Conservation (phyloP, 345 rosid species). For the Populus alba region DNA sequence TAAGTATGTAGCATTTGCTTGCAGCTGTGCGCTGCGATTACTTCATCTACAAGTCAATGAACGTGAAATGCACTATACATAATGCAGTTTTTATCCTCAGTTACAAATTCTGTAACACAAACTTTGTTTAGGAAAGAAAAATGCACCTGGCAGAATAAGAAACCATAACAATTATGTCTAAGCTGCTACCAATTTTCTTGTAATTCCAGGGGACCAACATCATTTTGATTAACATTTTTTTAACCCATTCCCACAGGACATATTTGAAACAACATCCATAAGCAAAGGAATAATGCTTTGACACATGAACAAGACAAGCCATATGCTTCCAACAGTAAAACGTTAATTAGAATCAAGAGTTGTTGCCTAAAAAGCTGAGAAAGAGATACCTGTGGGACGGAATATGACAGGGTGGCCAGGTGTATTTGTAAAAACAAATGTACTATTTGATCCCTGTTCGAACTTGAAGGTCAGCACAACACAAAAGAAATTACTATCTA, state of each 20-base stretch:
- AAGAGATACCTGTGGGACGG: conserved; percentile 71
- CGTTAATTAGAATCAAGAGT: neutral
- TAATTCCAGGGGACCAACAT: neutral
- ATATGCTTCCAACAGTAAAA: neutral
- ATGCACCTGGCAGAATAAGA: neutral
- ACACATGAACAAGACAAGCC: neutral
- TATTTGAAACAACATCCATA: neutral
- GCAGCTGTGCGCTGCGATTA: neutral
- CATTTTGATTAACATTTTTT: neutral
- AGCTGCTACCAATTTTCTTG: neutral
- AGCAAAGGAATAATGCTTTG: neutral
- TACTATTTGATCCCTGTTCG: conserved; percentile 76
- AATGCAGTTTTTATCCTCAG: neutral
- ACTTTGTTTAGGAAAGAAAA: neutral
- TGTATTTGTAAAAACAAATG: conserved; percentile 81
- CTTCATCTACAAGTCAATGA: neutral
- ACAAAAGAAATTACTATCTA: neutral
- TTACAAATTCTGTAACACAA: neutral
- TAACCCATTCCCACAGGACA: neutral
- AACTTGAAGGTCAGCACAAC: conserved; percentile 21
- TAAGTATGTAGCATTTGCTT: neutral
- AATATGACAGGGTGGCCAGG: conserved; percentile 64
- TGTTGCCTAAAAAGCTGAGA: neutral
- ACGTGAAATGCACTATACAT: neutral
- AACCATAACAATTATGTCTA: neutral